Evolutionary conservation across 345 rosid species (phyloP).

Genomic region (Adansonia digitata): DNA sequence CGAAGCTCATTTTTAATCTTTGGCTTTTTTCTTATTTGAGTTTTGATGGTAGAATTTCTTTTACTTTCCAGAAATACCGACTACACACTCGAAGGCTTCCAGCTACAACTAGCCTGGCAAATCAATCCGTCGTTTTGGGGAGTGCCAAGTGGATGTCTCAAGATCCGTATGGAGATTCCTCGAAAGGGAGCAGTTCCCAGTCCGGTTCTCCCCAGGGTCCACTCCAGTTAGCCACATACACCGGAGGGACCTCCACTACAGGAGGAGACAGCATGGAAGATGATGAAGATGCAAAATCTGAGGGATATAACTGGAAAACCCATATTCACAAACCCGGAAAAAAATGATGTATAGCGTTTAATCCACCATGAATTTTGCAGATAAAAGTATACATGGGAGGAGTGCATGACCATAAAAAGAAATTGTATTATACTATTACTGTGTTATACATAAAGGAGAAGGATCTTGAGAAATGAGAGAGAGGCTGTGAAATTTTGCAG

Average conservation of each 20-base stretch:
- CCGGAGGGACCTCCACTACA: conserved; percentile 46
- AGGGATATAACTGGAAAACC: conserved; percentile 60
- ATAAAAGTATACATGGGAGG: conserved; percentile 47
- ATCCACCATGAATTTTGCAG: conserved; percentile 58
- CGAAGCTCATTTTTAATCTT: neutral
- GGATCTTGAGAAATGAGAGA: conserved; percentile 26
- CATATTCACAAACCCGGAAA: conserved; percentile 35
- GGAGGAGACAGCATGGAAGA: conserved; percentile 71
- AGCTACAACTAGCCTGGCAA: conserved; percentile 34
- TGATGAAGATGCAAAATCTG: conserved; percentile 73
- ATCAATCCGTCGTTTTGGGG: conserved; percentile 53
- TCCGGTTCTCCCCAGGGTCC: conserved; percentile 86
- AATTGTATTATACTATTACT: conserved; percentile 23
- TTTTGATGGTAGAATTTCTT: conserved; percentile 16
- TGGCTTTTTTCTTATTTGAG: neutral
- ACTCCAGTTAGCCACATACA: conserved; percentile 53
- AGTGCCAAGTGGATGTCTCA: conserved; percentile 50
- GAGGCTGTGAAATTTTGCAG: conserved; percentile 45
- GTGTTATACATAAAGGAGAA: conserved; percentile 33
- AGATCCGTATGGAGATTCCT: conserved; percentile 46
- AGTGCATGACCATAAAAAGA: conserved; percentile 21
- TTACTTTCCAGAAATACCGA: conserved; percentile 66
- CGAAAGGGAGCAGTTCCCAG: conserved; percentile 48
- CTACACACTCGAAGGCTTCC: conserved; percentile 55
- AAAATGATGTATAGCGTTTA: conserved; percentile 40